Percentiles rank a stretch among this genome's conserved stretches.
Conservation (phyloP, 148 eudicot species). For the Cornus kousa region DNA sequence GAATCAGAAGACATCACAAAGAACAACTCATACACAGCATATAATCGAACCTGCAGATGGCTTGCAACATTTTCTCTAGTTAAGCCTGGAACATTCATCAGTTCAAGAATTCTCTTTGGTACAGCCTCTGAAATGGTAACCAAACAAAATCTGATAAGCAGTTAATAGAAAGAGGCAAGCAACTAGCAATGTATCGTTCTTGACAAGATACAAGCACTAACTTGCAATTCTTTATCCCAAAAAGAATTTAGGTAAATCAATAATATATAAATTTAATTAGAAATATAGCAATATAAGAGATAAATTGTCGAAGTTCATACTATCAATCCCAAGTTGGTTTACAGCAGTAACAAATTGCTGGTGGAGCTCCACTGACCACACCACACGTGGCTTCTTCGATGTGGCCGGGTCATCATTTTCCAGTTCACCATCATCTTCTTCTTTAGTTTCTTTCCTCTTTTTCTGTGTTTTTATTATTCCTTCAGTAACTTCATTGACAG, state of each 20-base stretch:
- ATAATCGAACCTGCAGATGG: constrained; percentile 53
- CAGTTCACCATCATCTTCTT: constrained; percentile 43
- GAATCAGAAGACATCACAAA: background rate
- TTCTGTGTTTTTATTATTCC: constrained; percentile 28
- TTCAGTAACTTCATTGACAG: constrained; percentile 37
- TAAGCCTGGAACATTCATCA: constrained; percentile 63
- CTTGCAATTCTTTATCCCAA: background rate
- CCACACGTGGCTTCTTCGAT: constrained; percentile 60
- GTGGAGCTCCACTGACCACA: constrained; percentile 71
- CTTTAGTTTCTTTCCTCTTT: constrained; percentile 46
- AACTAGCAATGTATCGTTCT: background rate
- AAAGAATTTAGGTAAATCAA: background rate
- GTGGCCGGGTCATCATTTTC: constrained; percentile 48
- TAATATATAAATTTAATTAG: background rate
- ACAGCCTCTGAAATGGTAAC: constrained; percentile 31
- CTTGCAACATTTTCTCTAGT: constrained; percentile 70
- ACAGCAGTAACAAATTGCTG: constrained; percentile 68
- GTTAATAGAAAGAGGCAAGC: background rate
- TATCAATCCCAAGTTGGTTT: constrained; percentile 61
- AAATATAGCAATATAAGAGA: background rate
- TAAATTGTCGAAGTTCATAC: constrained; percentile 33
- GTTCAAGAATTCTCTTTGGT: constrained; percentile 49
- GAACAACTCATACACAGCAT: background rate
- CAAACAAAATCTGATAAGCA: constrained; percentile 8
- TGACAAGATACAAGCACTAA: background rate